Evolutionary conservation across 768 basidiomycete genomes (phyloP).

Genomic region (Auriscalpium microsporum): DNA sequence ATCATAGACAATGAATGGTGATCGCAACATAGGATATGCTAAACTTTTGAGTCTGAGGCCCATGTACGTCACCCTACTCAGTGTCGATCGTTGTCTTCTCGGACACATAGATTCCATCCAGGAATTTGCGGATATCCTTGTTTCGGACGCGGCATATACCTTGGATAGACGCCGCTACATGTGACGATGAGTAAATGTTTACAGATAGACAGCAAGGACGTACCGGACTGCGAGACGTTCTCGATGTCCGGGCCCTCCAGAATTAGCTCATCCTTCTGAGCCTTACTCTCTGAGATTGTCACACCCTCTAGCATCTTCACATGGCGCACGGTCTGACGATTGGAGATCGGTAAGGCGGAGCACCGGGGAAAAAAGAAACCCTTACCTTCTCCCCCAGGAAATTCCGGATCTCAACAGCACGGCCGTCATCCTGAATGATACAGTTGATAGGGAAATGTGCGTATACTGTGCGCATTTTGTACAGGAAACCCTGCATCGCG

Average conservation of each 20-base stretch:
- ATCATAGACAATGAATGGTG: conserved; percentile 20
- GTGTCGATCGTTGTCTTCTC: conserved; percentile 62
- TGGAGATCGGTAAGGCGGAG: neutral
- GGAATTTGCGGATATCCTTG: conserved; percentile 99
- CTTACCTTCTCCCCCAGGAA: conserved; percentile 91
- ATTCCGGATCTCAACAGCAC: conserved; percentile 82
- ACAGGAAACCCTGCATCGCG: conserved; percentile 78
- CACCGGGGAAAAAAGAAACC: neutral
- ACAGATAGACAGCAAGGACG: conserved; percentile 6
- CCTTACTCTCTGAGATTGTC: conserved; percentile 72
- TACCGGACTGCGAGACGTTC: conserved; percentile 94
- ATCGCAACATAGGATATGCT: conserved; percentile 19
- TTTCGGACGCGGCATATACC: conserved; percentile 94
- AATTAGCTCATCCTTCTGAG: conserved; percentile 92
- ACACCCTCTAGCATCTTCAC: conserved; percentile 91
- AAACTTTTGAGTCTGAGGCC: conserved; percentile 17
- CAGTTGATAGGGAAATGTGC: conserved; percentile 99
- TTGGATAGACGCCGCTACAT: conserved; percentile 87
- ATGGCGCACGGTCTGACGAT: conserved; percentile 72
- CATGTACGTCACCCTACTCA: conserved; percentile 11
- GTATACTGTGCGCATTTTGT: conserved; percentile 99
- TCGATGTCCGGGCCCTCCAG: conserved; percentile 94
- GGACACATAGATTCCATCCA: conserved; percentile 90
- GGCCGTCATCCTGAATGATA: conserved; percentile 76
- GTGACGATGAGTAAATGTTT: conserved; percentile 6